Evolutionary conservation across 768 basidiomycete species (phyloP).

Genomic region (Leucocoprinus leucothites): DNA sequence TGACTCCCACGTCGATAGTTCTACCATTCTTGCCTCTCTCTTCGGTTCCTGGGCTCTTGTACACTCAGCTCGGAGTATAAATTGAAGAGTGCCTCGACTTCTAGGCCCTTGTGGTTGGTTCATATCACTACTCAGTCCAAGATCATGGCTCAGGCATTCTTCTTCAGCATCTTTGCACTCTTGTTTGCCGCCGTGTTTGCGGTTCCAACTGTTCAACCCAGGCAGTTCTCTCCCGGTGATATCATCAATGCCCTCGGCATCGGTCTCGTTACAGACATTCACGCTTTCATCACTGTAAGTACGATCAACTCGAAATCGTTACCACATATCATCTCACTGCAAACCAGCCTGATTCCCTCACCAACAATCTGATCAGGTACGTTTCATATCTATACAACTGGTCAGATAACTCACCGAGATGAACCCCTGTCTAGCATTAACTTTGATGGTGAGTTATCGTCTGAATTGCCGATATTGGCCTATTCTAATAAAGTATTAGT

Average conservation of each 20-base stretch:
- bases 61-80: background rate
- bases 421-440: conserved; percentile 23
- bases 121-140: background rate
- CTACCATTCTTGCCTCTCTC: background rate
- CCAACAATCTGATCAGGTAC: conserved; percentile 33
- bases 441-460: conserved; percentile 29
- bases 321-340: background rate
- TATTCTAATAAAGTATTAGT: conserved; percentile 19
- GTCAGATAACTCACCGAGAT: background rate
- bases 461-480: background rate
- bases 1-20: background rate
- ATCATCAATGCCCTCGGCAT: conserved; percentile 38
- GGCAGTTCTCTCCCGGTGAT: conserved; percentile 18
- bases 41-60: background rate
- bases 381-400: conserved; percentile 3
- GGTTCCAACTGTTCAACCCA: conserved; percentile 14
- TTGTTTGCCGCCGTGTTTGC: conserved; percentile 24
- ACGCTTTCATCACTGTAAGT: conserved; percentile 35
- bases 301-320: background rate
- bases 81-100: background rate
- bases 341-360: conserved; percentile 32
- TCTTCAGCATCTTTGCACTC: conserved; percentile 23
- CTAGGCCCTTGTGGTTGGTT: background rate
- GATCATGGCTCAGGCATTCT: conserved; percentile 14
- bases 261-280: conserved; percentile 37